Evolutionary conservation across 164 flowering plant species (phyloP).

Genomic region (Chloranthus sessilifolius): DNA sequence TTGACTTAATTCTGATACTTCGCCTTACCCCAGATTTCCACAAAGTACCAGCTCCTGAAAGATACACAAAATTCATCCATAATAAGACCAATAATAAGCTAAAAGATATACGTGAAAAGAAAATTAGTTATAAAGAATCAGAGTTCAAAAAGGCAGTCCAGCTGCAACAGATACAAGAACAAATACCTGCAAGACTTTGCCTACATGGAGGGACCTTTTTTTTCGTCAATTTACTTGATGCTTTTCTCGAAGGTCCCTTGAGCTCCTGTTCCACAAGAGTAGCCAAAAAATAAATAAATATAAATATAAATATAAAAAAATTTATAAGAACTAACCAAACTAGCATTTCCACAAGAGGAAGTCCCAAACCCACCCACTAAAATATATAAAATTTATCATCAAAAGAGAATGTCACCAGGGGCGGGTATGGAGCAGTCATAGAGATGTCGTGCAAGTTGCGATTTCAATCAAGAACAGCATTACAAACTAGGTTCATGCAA

Average conservation of each 20-base stretch:
- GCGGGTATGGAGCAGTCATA: no score
- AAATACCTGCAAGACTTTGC: slow-evolving; percentile 59
- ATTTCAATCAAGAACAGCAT: no score
- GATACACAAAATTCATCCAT: not conserved
- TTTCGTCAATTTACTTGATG: slow-evolving; percentile 12
- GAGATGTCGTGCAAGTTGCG: no score
- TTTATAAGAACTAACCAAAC: not conserved
- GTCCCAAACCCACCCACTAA: not conserved
- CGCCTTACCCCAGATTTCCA: slow-evolving; percentile 55
- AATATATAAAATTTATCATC: no score
- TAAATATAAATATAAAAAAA: no score
- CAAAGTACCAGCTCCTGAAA: slow-evolving; percentile 51
- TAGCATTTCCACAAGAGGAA: not conserved
- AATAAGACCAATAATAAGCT: not conserved
- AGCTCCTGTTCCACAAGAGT: not conserved
- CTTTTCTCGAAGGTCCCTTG: slow-evolving; percentile 10
- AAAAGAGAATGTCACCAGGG: not conserved
- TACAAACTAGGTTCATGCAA: no score
- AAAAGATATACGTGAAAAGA: not conserved
- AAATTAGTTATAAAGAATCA: not conserved
- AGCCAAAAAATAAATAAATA: not conserved
- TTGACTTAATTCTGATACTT: slow-evolving; percentile 61
- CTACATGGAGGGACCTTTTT: slow-evolving; percentile 20
- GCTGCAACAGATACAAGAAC: not conserved
- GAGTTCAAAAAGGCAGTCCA: not conserved